A percentile compares a stretch with the other conserved stretches of the same genome.
These are phyloP conservation scores for Debaryomycetaceae sp. DNA, from an alignment of 1,139 yeast genomes.

Conservation along the genomic window DNA sequence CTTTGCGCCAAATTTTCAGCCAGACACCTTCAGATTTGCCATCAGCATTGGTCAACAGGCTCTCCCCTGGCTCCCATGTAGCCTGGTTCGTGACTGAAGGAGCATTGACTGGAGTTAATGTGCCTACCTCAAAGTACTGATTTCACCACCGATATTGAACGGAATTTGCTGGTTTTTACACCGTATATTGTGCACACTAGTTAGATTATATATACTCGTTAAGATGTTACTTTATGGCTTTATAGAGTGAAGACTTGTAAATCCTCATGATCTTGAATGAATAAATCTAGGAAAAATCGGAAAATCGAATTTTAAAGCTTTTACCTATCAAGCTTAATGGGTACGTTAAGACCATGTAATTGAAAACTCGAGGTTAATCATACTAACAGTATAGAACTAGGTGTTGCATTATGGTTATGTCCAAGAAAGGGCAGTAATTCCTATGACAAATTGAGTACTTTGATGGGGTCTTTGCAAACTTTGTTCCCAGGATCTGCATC, in stretches of 20 bases:
- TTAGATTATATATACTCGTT: too few relatives aligned
- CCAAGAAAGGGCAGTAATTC: constrained; percentile 58
- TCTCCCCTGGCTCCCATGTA: constrained; percentile 45
- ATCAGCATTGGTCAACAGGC: constrained; percentile 64
- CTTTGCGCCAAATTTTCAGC: constrained; percentile 67
- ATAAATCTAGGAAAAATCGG: too few relatives aligned
- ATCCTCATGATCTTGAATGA: too few relatives aligned
- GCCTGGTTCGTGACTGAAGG: constrained; percentile 79
- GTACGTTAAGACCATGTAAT: constrained; percentile 12
- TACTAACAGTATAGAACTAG: constrained; percentile 17
- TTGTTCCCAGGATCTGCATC: constrained; percentile 69
- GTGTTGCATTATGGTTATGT: constrained; percentile 73
- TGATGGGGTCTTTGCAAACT: constrained; percentile 64
- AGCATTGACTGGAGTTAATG: constrained; percentile 66
- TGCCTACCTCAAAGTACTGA: constrained; percentile 45
- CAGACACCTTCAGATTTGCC: constrained; percentile 57
- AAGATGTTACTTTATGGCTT: too few relatives aligned
- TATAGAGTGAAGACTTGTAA: too few relatives aligned
- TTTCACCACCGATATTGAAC: too few relatives aligned
- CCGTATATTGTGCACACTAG: too few relatives aligned
- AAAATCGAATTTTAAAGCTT: neutral
- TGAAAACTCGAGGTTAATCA: neutral
- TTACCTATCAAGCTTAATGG: constrained; percentile 10
- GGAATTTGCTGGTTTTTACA: too few relatives aligned
- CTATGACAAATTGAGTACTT: constrained; percentile 54